Evolutionary conservation across 371 early-diverging fungal genomes (phyloP), one percentile per base, ranked within the genome.

Genomic region (Apophysomyces variabilis): DNA sequence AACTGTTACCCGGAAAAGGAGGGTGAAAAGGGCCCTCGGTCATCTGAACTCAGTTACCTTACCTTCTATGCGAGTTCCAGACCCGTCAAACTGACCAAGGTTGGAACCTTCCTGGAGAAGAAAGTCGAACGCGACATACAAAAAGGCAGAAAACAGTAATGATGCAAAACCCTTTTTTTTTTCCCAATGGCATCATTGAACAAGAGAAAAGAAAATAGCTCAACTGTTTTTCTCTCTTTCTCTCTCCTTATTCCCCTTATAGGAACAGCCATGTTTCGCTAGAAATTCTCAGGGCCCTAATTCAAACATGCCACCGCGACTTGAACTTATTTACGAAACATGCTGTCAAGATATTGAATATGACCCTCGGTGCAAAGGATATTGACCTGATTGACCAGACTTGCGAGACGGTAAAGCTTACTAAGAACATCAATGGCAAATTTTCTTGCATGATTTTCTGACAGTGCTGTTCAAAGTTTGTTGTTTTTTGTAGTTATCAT

Each of bases 1-100:
- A 93, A 91, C 64, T 96, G 96, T 72, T 97, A 93, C 72, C 97
- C 97, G 26, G 87, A 87, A 32, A 86, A 87, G 66, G 85, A 94
- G 16, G 93, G 90, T 11, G 95, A 91, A 61, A 86, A 86, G n/a
- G 88, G 87, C 5, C 92, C 98, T 43, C 88, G 87, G 69, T 86
- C 92, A 43, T 90, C 89, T 61, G 93, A 93, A 70, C 89, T 96
- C 9, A 95, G 96, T 18, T 92, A 93, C 67, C 83, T 97, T 39
- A 85, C 92, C 38, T 96, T 92, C 79, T 97, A 97, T 75, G 92
- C 94, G 35, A 86, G 89, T 47, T 90, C 93, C 59, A 90, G 95
- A 72, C 97, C 97, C 5, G 93, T 91, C 45, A 97, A 97, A 75
- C 84, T 96, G 32, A 87, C 93, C 62, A 97, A 97, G 69, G 95